Conservation (phyloP, 495 filamentous ascomycete species). For the Lepidopterella palustris region DNA sequence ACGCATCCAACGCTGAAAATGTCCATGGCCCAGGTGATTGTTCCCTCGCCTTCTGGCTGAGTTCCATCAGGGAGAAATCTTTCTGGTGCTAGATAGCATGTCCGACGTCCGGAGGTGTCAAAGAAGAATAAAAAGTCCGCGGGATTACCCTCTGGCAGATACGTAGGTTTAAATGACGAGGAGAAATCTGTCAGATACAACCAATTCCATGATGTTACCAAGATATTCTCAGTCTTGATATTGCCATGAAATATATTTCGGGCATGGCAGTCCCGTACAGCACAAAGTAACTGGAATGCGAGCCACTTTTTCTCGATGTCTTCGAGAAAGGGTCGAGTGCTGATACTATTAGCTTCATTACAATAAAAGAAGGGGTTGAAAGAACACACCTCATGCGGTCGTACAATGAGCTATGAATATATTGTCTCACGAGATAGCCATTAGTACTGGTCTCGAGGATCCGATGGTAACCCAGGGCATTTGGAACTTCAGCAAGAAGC, state of each 20-base stretch:
- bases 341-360: constrained; percentile 29
- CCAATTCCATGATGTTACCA: constrained; percentile 99
- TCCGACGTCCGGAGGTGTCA: constrained; percentile 82
- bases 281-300: constrained; percentile 91
- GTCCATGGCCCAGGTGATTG: constrained; percentile 94
- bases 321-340: constrained; percentile 93
- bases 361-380: not conserved
- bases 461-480: constrained; percentile 84
- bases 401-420: constrained; percentile 92
- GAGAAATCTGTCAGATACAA: constrained; percentile 96
- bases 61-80: constrained; percentile 70
- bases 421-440: constrained; percentile 94
- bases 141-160: constrained; percentile 92
- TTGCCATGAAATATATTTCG: constrained; percentile 93
- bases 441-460: constrained; percentile 83
- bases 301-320: constrained; percentile 99
- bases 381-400: constrained; percentile 70
- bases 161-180: constrained; percentile 89
- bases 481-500: constrained; percentile 73
- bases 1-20: constrained; percentile 97
- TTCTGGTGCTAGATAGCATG: constrained; percentile 96
- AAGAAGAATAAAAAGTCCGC: constrained; percentile 98
- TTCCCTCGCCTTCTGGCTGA: constrained; percentile 48
- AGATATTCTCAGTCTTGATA: constrained; percentile 94
- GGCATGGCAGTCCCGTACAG: constrained; percentile 83